A percentile compares a stretch with the other conserved stretches of the same genome.
These are phyloP conservation scores for Dianthus caryophyllus DNA, from an alignment of 148 eudicot genomes.

Conservation along the genomic window DNA sequence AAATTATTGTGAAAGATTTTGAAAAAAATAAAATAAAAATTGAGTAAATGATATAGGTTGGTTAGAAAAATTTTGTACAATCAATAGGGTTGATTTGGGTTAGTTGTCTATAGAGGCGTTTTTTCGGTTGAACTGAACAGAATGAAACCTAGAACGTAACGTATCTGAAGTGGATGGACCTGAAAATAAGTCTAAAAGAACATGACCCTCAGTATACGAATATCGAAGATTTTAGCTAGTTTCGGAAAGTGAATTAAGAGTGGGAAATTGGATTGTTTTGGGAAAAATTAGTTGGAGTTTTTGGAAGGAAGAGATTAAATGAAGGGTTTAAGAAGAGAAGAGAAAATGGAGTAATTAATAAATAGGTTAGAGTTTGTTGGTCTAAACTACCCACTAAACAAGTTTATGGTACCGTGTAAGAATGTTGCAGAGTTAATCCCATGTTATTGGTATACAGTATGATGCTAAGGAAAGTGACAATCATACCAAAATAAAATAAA, in stretches of 20 bases:
- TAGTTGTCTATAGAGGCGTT: too few species aligned
- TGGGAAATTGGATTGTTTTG: not conserved
- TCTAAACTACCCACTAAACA: slow-evolving; percentile 47
- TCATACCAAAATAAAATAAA: not conserved
- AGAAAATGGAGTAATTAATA: too few species aligned
- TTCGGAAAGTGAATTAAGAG: too few species aligned
- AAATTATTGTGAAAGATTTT: slow-evolving; percentile 2
- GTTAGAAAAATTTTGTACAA: not conserved
- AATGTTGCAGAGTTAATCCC: slow-evolving; percentile 1
- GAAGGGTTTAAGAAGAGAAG: slow-evolving; percentile 14
- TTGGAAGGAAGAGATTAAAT: too few species aligned
- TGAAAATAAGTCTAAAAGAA: too few species aligned
- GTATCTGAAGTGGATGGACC: too few species aligned
- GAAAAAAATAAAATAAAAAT: not conserved
- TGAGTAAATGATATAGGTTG: slow-evolving; percentile 3
- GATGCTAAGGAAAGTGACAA: not conserved
- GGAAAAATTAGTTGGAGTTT: slow-evolving; percentile 4
- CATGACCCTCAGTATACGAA: too few species aligned
- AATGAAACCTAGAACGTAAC: too few species aligned
- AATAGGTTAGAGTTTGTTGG: slow-evolving; percentile 56
- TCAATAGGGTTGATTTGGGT: not conserved
- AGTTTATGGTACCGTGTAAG: slow-evolving; percentile 19
- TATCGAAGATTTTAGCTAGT: too few species aligned
- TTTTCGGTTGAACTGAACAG: too few species aligned
- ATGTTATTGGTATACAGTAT: not conserved